Base-by-base conservation (phyloP, 2,329 filamentous ascomycete genomes). In the Nemania sp. region DNA sequence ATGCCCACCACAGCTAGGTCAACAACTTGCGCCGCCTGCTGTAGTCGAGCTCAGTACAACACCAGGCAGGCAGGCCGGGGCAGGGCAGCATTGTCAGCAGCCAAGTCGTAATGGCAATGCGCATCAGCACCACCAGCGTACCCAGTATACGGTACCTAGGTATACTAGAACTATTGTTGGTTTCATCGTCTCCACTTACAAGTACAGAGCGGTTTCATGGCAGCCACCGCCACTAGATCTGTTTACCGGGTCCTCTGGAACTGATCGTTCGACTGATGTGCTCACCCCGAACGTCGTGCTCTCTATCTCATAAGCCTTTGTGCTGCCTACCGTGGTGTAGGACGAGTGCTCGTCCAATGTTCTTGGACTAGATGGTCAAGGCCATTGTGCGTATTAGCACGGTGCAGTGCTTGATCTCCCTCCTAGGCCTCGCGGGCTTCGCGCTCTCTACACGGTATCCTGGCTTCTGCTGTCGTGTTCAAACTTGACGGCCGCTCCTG, bases 201-300 rank as follows among this genome's bases (percentile, higher is more conserved):
- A 37, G 30, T n/a, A 15, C 33, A 8, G 65, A 66, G 64, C 66
- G 63, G 64, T 69, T 66, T 67, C 68, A 66, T 66, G 63, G 60
- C 65, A 64, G 67, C 68, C 68, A 69, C 66, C 66, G 62, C 64
- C 68, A 68, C 64, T 61, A 55, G 64, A 65, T 65, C 64, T 62
- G 54, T 66, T 64, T 64, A 61, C 62, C 58, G 56, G 49, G 58
- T 52, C 55, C 52, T 57, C 54, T 54, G 57, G 48, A 61, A 52
- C 51, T 56, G 33, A 56, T 65, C 50, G 55, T 56, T 65, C 52
- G 56, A 60, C 59, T 61, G 60, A 57, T 56, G 43, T 56, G 55
- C 56, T 59, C 59, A n/a, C 59, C 61, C 60, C 61, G 60, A 65
- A 64, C 60, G 57, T 66, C 56, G 50, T 64, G 58, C 50, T 28